These are phyloP conservation scores for Mucor saturninus DNA, from an alignment of 371 early-diverging fungal genomes.

Conservation along the genomic window DNA sequence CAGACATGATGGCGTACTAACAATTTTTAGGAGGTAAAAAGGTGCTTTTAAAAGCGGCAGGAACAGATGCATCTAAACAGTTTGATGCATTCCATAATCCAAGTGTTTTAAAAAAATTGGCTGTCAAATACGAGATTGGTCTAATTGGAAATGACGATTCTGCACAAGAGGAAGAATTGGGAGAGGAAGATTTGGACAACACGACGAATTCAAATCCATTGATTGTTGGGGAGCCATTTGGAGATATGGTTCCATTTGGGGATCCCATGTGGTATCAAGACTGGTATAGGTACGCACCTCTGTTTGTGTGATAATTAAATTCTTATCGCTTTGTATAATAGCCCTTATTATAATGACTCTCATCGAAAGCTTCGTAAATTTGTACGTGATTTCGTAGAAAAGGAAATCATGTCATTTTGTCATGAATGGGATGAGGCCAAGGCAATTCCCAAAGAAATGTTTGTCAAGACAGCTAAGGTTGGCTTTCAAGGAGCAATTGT, in stretches of 20 bases:
- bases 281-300: constrained; percentile 26
- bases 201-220: constrained; percentile 11
- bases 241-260: constrained; percentile 62
- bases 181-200: not conserved
- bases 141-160: constrained; percentile 16
- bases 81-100: constrained; percentile 86
- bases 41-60: constrained; percentile 81
- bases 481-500: constrained; percentile 58
- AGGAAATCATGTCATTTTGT: constrained; percentile 64
- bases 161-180: constrained; percentile 1
- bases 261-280: constrained; percentile 75
- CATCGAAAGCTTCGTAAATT: constrained; percentile 59
- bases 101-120: constrained; percentile 41
- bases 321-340: not conserved
- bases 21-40: constrained; percentile 52
- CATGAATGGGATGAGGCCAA: constrained; percentile 75
- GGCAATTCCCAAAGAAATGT: constrained; percentile 56
- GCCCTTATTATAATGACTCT: constrained; percentile 61
- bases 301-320: not conserved
- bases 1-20: not conserved
- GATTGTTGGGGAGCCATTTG: constrained; percentile 30
- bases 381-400: constrained; percentile 63
- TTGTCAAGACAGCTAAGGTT: constrained; percentile 60
- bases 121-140: constrained; percentile 18
- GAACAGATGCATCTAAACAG: constrained; percentile 87